Conservation (phyloP, 352 stramenopile species). For the Phytophthora podocarpi region DNA sequence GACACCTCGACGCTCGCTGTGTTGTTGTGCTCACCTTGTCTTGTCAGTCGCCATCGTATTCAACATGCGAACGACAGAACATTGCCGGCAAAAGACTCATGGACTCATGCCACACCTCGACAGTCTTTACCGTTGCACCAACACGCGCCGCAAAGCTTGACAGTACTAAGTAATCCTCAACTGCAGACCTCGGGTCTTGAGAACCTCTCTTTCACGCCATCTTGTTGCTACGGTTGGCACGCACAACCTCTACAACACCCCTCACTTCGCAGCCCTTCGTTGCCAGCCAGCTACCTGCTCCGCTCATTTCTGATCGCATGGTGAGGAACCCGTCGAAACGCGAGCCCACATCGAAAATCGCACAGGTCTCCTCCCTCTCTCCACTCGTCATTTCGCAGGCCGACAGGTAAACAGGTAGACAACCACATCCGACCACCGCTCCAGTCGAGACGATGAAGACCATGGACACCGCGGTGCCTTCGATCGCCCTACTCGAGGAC, state of each 20-base stretch:
- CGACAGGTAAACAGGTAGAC: not conserved
- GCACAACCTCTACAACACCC: slow-evolving; percentile 6
- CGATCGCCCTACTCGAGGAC: slow-evolving; percentile 22
- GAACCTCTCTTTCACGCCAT: slow-evolving; percentile 1
- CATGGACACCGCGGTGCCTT: not conserved
- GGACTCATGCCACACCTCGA: no score
- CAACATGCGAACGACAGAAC: no score
- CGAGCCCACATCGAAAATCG: slow-evolving; percentile 9
- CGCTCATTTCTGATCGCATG: slow-evolving; percentile 4
- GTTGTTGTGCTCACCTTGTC: no score
- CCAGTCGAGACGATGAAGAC: slow-evolving; percentile 1
- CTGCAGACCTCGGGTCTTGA: slow-evolving; percentile 5
- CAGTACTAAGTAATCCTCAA: slow-evolving; percentile 17
- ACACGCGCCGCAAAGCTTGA: not conserved
- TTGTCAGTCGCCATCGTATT: no score
- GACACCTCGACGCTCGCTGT: no score
- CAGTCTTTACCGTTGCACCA: slow-evolving; percentile 1
- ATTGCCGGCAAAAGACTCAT: no score
- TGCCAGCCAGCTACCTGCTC: not conserved
- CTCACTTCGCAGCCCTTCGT: not conserved
- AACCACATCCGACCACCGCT: not conserved
- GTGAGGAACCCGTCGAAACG: slow-evolving; percentile 1
- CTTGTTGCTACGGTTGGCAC: not conserved
- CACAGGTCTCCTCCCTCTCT: no score
- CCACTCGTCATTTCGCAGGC: not conserved